These are phyloP conservation scores for Monosporozyma siamensis DNA, from an alignment of 805 yeast species.

Conservation along the genomic window DNA sequence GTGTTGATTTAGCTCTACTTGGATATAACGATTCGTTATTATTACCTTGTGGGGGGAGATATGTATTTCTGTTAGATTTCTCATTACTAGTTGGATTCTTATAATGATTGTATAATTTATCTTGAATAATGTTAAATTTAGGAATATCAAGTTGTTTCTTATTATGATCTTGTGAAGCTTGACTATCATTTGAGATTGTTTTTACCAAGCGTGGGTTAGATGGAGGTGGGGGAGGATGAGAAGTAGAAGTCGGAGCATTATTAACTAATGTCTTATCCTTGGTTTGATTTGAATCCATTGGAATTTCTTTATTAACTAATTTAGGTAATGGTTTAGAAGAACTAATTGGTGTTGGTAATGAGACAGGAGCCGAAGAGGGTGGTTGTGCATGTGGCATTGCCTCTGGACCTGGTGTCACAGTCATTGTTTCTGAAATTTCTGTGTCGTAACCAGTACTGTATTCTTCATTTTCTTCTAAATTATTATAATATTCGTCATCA, in stretches of 20 bases:
- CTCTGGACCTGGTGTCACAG: slow-evolving; percentile 3
- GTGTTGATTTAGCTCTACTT: slow-evolving; percentile 23
- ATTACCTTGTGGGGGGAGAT: no score
- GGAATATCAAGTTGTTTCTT: slow-evolving; percentile 10
- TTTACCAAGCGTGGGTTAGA: not conserved
- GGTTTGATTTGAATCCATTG: not conserved
- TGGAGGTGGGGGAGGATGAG: not conserved
- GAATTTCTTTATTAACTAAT: slow-evolving; percentile 7
- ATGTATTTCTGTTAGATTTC: no score
- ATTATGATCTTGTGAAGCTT: not conserved
- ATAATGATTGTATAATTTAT: slow-evolving; percentile 4
- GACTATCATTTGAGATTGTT: not conserved
- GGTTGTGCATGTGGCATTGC: slow-evolving; percentile 16
- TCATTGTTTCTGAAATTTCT: slow-evolving; percentile 11
- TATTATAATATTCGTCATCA: slow-evolving; percentile 58
- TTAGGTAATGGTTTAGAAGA: slow-evolving; percentile 17
- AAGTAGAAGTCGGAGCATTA: no score
- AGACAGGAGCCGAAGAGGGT: slow-evolving; percentile 27
- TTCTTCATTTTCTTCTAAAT: slow-evolving; percentile 28
- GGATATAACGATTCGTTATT: not conserved
- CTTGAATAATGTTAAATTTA: slow-evolving; percentile 5
- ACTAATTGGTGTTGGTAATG: slow-evolving; percentile 24
- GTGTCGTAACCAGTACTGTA: slow-evolving; percentile 27
- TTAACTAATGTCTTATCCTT: not conserved
- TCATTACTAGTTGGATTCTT: no score